A percentile compares a stretch with the other conserved stretches of the same genome.
These are phyloP conservation scores for Termitomyces sp. DNA, from an alignment of 768 basidiomycete species.

Conservation along the genomic window DNA sequence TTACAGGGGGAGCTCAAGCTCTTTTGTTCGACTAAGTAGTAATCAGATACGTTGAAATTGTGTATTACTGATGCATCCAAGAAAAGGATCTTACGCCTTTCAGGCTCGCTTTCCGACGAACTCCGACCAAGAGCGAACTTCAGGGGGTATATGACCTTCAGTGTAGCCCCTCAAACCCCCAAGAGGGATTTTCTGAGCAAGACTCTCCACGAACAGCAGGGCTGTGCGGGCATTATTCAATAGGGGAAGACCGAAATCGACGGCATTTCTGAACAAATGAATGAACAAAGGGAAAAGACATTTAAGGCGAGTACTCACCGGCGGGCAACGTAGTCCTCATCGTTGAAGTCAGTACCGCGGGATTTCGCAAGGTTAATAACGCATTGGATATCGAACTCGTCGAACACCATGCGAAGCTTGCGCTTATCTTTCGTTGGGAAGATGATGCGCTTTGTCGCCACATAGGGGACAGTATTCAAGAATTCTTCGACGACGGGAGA, in stretches of 20 bases:
- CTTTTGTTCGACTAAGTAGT: slow-evolving; percentile 15
- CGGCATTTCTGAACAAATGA: slow-evolving; percentile 65
- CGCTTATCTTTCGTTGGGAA: slow-evolving; percentile 98
- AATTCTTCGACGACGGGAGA: slow-evolving; percentile 75
- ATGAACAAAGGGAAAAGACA: background rate
- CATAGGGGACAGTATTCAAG: slow-evolving; percentile 75
- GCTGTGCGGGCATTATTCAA: slow-evolving; percentile 90
- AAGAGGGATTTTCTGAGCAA: slow-evolving; percentile 79
- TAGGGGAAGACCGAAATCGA: slow-evolving; percentile 91
- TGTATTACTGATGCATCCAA: slow-evolving; percentile 8
- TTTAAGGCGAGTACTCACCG: slow-evolving; percentile 42
- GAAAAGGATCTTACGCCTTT: slow-evolving; percentile 15
- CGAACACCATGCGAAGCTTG: slow-evolving; percentile 88
- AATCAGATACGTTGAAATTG: background rate
- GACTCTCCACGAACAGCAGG: slow-evolving; percentile 84
- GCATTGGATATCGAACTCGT: slow-evolving; percentile 90
- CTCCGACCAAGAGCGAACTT: slow-evolving; percentile 90
- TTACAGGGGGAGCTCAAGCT: slow-evolving; percentile 15
- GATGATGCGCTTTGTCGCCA: slow-evolving; percentile 83
- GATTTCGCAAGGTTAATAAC: slow-evolving; percentile 90
- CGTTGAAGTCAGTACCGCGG: slow-evolving; percentile 70
- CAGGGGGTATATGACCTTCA: slow-evolving; percentile 86
- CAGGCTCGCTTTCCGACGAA: slow-evolving; percentile 75
- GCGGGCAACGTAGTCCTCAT: slow-evolving; percentile 96
- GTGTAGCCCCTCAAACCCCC: slow-evolving; percentile 76